phyloP scores from a whole-genome alignment of 1,139 yeast genomes.

The Zygosaccharomyces pseudobailii region DNA sequence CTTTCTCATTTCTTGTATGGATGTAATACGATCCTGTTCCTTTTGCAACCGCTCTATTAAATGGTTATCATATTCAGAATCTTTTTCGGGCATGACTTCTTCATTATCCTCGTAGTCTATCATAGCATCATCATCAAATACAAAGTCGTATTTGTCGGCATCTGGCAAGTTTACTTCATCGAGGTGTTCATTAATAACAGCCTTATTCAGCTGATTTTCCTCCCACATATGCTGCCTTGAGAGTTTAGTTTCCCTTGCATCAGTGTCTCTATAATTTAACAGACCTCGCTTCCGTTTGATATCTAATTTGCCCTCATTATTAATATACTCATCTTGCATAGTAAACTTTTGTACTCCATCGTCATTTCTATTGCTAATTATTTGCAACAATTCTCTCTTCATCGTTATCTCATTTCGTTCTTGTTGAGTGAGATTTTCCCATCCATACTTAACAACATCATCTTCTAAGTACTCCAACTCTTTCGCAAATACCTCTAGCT shows the following conservation, averaged over 20 bases:
- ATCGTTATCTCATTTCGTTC: slow-evolving; percentile 50
- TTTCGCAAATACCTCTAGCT: slow-evolving; percentile 41
- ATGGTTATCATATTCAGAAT: slow-evolving; percentile 28
- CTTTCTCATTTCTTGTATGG: slow-evolving; percentile 38
- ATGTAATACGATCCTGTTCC: slow-evolving; percentile 41
- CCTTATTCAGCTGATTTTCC: slow-evolving; percentile 28
- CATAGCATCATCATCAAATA: slow-evolving; percentile 73
- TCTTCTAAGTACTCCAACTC: slow-evolving; percentile 48
- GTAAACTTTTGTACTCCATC: slow-evolving; percentile 42
- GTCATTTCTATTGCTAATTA: slow-evolving; percentile 41
- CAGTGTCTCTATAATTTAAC: slow-evolving; percentile 9
- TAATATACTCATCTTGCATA: slow-evolving; percentile 54
- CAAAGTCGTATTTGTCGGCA: slow-evolving; percentile 66
- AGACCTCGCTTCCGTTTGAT: slow-evolving; percentile 43
- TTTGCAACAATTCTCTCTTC: slow-evolving; percentile 44
- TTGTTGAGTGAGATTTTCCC: slow-evolving; percentile 43
- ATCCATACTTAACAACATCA: slow-evolving; percentile 44
- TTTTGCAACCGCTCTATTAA: slow-evolving; percentile 37
- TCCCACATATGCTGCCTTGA: slow-evolving; percentile 29
- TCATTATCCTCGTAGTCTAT: slow-evolving; percentile 56
- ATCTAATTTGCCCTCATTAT: slow-evolving; percentile 50
- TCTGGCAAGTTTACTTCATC: slow-evolving; percentile 47
- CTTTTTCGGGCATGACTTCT: slow-evolving; percentile 35
- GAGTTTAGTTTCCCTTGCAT: slow-evolving; percentile 2
- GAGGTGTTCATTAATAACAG: slow-evolving; percentile 27